Evolutionary conservation across 2,329 filamentous ascomycete species (phyloP), one percentile per base, ranked within the genome.

Genomic region (Tricladium varicosporioides): DNA sequence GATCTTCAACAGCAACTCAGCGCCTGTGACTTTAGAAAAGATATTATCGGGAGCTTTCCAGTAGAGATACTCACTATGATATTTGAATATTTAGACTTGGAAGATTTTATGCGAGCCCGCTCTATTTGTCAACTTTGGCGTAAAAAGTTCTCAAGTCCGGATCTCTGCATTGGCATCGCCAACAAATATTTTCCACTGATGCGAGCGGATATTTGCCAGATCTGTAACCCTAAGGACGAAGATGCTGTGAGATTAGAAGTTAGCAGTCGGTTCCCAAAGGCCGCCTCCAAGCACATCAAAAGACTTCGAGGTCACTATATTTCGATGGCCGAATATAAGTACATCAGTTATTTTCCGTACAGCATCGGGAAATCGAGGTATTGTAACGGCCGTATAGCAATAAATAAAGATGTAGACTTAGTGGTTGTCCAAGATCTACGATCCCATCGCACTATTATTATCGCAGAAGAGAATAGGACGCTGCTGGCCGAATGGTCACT

Each of bases 81-180:
- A 11, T 42, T 58, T 8, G 32, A 54, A 5, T 36, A 63, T 50
- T 57, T 70, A 19, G 55, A 63, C 16, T 59, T 67, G 5, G 62
- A 66, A 19, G 67, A 69, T 46, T 27, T 64, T 7, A 33, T 65
- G 42, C 50, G 31, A n/a, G 48, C 63, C n/a, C 59, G 60, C 16
- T 48, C 47, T n/a, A 66, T 70, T 18, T 65, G 56, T 32, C 57
- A 27, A 5, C 16, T 16, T 31, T 70, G 67, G 67, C 57, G 59
- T n/a, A 42, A 18, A 13, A 57, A 40, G 13, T 66, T 68, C 43
- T 58, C 57, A 2, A 57, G 54, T 22, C 49, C 48, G 9, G 55
- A 64, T 0, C 40, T 66, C 31, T 65, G 53, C 32, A n/a, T 51
- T 4, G 48, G 36, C 13, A 16, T 60, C 43, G 40, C 45, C 48